Percentiles rank a stretch among this genome's conserved stretches.
Conservation (phyloP, 305 asterid species). For the Solanum hybrid region DNA sequence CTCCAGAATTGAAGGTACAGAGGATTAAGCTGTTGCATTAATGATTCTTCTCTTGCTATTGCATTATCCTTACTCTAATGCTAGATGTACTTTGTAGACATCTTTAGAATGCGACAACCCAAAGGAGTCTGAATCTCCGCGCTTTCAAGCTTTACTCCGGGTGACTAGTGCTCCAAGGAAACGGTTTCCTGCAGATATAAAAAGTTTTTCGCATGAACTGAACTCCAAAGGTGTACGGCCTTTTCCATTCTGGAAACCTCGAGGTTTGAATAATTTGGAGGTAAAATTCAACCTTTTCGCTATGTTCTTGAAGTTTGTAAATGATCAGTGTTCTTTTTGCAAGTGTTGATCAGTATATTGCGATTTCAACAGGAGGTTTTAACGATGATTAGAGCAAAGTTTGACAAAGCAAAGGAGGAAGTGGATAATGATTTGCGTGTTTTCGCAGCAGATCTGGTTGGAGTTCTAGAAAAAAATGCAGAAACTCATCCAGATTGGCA, state of each 20-base stretch:
- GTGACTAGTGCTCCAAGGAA: constrained; percentile 99
- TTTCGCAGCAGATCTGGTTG: constrained; percentile 94
- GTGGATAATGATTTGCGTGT: constrained; percentile 93
- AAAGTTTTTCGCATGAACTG: constrained; percentile 96
- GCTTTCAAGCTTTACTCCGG: constrained; percentile 99
- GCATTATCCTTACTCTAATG: not conserved
- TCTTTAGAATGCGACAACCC: constrained; percentile 93
- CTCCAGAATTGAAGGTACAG: constrained; percentile 91
- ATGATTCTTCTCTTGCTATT: not conserved
- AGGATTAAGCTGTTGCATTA: constrained; percentile 16
- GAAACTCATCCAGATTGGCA: constrained; percentile 97
- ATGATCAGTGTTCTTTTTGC: constrained; percentile 11
- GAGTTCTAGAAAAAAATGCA: constrained; percentile 82
- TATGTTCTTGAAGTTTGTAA: constrained; percentile 9
- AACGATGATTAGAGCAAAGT: constrained; percentile 77
- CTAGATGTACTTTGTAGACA: constrained; percentile 32
- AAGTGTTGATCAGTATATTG: constrained; percentile 14
- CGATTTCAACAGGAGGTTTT: constrained; percentile 71
- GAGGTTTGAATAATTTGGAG: constrained; percentile 92
- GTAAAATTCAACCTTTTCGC: constrained; percentile 25
- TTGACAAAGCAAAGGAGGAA: constrained; percentile 99
- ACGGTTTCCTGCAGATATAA: constrained; percentile 89
- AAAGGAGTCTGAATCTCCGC: constrained; percentile 97
- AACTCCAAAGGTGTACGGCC: constrained; percentile 99
- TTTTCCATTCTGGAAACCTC: constrained; percentile 96